Conservation (phyloP, 2,329 filamentous ascomycete genomes). For the Knoxdaviesia capensis region DNA sequence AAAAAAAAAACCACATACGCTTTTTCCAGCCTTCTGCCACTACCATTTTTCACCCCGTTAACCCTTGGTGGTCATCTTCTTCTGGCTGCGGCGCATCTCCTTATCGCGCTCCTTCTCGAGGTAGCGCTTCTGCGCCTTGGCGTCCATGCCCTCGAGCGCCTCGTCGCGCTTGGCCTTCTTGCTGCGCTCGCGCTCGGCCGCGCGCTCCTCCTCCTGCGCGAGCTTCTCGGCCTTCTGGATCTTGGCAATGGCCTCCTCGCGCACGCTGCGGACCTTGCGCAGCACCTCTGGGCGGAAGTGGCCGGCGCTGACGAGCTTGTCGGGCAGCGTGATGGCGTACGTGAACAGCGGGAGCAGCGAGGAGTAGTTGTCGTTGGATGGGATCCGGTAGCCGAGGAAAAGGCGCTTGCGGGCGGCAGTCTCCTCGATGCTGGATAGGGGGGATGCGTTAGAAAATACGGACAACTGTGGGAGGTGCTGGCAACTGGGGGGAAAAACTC, state of each 20-base stretch:
- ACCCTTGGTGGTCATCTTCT: slow-evolving; percentile 32
- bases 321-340: slow-evolving; percentile 69
- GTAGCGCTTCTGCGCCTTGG: slow-evolving; percentile 72
- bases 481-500: slow-evolving; percentile 14
- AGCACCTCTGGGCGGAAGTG: slow-evolving; percentile 83
- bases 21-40: no score
- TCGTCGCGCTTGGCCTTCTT: slow-evolving; percentile 83
- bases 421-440: slow-evolving; percentile 50
- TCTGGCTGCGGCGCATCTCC: slow-evolving; percentile 36
- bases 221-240: slow-evolving; percentile 66
- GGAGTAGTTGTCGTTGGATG: slow-evolving; percentile 40
- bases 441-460: slow-evolving; percentile 1
- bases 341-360: slow-evolving; percentile 55
- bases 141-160: slow-evolving; percentile 54
- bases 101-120: slow-evolving; percentile 64
- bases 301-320: slow-evolving; percentile 52
- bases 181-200: slow-evolving; percentile 48
- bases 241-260: slow-evolving; percentile 62
- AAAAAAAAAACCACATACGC: no score
- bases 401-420: slow-evolving; percentile 71
- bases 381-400: slow-evolving; percentile 55
- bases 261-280: slow-evolving; percentile 61
- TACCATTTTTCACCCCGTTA: slow-evolving; percentile 10
- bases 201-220: slow-evolving; percentile 60
- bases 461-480: neutral